Conservation (phyloP, 2,329 filamentous ascomycete genomes). For the Pyrenophora teres region DNA sequence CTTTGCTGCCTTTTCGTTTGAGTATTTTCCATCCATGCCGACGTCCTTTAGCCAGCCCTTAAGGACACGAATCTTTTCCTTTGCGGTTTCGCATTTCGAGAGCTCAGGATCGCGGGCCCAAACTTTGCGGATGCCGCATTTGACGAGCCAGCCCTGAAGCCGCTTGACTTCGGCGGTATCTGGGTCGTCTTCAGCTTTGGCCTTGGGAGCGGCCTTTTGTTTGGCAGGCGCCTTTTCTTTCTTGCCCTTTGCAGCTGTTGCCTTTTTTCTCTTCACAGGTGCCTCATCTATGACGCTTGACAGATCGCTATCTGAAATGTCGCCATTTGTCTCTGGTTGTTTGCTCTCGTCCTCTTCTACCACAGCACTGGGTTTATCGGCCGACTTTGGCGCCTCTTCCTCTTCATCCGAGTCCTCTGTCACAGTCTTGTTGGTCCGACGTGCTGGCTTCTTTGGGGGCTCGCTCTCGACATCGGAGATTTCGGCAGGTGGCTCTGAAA, state of each 20-base stretch:
- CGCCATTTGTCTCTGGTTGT: conserved; percentile 21
- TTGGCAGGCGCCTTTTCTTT: conserved; percentile 45
- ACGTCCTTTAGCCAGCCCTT: conserved; percentile 76
- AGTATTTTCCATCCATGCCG: conserved; percentile 90
- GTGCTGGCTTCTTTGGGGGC: conserved; percentile 29
- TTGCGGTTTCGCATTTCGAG: conserved; percentile 71
- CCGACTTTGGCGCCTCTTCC: conserved; percentile 14
- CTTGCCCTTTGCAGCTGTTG: conserved; percentile 29
- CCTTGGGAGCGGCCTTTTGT: conserved; percentile 44
- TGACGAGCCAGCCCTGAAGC: conserved; percentile 81
- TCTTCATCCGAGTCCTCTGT: conserved; percentile 38
- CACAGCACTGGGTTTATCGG: conserved; percentile 13
- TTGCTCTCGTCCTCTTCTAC: conserved; percentile 21
- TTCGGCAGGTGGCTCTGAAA: conserved; percentile 22
- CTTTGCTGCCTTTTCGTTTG: conserved; percentile 77
- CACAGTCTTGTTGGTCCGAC: conserved; percentile 33
- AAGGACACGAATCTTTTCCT: conserved; percentile 82
- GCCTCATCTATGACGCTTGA: conserved; percentile 80
- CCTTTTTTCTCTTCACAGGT: conserved; percentile 59
- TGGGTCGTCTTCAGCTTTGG: conserved; percentile 55
- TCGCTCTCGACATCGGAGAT: conserved; percentile 35
- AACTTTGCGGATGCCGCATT: conserved; percentile 90
- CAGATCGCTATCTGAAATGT: conserved; percentile 65
- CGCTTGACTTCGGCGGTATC: conserved; percentile 84
- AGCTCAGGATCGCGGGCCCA: conserved; percentile 77